A percentile compares a stretch with the other conserved stretches of the same genome.
phyloP scores from a whole-genome alignment of 495 filamentous ascomycete species.

The Penicillium malachiteum region DNA sequence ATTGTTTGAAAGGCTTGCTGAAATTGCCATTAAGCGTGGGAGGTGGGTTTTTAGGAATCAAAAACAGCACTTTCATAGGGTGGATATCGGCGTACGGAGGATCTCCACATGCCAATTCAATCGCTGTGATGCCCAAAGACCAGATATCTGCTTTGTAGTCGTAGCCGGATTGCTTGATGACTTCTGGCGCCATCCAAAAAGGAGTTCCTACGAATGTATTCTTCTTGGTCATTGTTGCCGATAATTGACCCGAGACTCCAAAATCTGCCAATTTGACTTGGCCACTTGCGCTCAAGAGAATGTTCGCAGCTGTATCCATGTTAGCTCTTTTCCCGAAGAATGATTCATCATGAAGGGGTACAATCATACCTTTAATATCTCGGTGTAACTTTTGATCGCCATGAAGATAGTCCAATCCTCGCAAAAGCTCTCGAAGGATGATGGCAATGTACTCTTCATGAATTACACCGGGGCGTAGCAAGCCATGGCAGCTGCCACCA shows the following conservation, averaged over 20 bases:
- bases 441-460: constrained; percentile 92
- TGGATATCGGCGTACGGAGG: constrained; percentile 96
- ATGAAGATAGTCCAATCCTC: constrained; percentile 91
- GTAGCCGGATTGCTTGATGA: constrained; percentile 97
- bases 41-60: constrained; percentile 93
- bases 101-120: constrained; percentile 90
- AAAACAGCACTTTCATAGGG: constrained; percentile 97
- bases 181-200: constrained; percentile 99
- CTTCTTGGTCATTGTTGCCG: constrained; percentile 98
- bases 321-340: constrained; percentile 14
- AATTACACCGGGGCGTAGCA: constrained; percentile 91
- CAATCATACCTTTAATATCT: constrained; percentile 84
- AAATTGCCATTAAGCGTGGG: constrained; percentile 83
- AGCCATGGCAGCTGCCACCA: constrained; percentile 85
- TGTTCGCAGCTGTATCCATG: constrained; percentile 71
- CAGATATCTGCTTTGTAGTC: constrained; percentile 99
- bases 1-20: constrained; percentile 89
- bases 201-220: constrained; percentile 98
- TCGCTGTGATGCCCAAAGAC: constrained; percentile 96
- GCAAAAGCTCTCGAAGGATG: constrained; percentile 83
- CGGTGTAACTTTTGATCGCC: constrained; percentile 92
- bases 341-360: background rate
- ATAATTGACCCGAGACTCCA: constrained; percentile 94
- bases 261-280: constrained; percentile 98
- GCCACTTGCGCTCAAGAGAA: constrained; percentile 80